Evolutionary conservation across 768 basidiomycete species (phyloP).

Genomic region (Exidia glandulosa): DNA sequence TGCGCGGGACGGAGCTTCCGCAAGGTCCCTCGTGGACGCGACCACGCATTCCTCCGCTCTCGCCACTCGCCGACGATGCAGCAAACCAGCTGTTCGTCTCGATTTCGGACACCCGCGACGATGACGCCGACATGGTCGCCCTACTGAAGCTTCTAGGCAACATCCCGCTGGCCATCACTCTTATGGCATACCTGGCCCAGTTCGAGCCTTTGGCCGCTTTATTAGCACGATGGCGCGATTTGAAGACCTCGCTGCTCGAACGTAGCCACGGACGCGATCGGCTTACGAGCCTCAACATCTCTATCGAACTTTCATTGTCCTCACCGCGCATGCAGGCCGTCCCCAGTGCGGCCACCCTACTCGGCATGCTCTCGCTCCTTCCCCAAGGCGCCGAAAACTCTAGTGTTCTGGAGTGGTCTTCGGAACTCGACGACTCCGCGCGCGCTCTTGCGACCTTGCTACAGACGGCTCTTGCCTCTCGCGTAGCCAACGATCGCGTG

Average conservation of each 20-base stretch:
- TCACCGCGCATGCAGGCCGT: neutral
- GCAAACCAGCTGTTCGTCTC: neutral
- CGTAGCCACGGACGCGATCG: neutral
- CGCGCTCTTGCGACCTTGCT: neutral
- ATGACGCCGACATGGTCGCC: neutral
- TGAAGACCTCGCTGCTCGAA: neutral
- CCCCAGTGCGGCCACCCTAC: neutral
- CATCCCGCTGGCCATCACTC: neutral
- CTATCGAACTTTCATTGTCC: neutral
- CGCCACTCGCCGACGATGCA: neutral
- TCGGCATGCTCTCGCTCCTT: neutral
- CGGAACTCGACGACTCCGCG: too few species aligned
- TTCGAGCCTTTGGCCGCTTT: neutral
- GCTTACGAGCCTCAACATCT: neutral
- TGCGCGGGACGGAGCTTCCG: neutral
- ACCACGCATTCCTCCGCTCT: neutral
- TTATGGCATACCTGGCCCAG: neutral
- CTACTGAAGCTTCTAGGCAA: neutral
- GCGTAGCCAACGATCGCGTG: neutral
- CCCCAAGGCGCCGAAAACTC: slow-evolving; percentile 5
- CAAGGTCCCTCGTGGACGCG: neutral
- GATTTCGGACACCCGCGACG: neutral
- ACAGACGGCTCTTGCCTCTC: neutral
- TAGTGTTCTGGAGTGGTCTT: slow-evolving; percentile 5
- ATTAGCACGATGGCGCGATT: neutral